Percentiles rank a stretch among this genome's conserved stretches.
phyloP scores from a whole-genome alignment of 2,329 filamentous ascomycete genomes.

The Coniella vitis region DNA sequence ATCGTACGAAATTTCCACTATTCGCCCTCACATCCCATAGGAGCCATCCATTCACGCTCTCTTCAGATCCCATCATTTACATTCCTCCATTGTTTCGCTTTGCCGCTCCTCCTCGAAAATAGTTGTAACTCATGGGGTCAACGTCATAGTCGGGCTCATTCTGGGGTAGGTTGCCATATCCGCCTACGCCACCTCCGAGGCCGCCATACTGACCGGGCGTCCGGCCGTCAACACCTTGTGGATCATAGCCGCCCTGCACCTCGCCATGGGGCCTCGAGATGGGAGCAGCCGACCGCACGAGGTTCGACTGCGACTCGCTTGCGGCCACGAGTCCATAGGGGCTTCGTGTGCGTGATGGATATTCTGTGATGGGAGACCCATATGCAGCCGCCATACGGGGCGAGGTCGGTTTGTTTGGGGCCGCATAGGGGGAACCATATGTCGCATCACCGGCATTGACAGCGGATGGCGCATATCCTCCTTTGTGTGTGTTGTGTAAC shows the following conservation, averaged over 20 bases:
- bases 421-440: slow-evolving; percentile 1
- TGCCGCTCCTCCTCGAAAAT: slow-evolving; percentile 39
- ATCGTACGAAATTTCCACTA: neutral
- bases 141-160: slow-evolving; percentile 33
- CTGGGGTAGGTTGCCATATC: slow-evolving; percentile 54
- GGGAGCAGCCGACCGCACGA: slow-evolving; percentile 14
- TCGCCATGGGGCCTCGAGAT: slow-evolving; percentile 19
- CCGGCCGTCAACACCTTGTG: slow-evolving; percentile 16
- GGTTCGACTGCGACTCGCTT: slow-evolving; percentile 13
- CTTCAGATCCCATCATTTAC: neutral
- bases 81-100: slow-evolving; percentile 3
- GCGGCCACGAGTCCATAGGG: slow-evolving; percentile 14
- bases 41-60: neutral
- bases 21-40: too few relatives aligned
- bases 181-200: slow-evolving; percentile 50
- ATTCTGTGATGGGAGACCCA: slow-evolving; percentile 14
- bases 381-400: slow-evolving; percentile 2
- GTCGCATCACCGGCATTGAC: slow-evolving; percentile 2
- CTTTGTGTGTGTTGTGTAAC: slow-evolving; percentile 24
- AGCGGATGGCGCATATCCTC: slow-evolving; percentile 19
- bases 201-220: slow-evolving; percentile 40
- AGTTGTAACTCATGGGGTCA: slow-evolving; percentile 49
- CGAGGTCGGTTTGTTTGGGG: slow-evolving; percentile 2
- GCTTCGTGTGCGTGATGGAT: slow-evolving; percentile 9
- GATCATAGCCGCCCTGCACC: slow-evolving; percentile 18